phyloP scores from a whole-genome alignment of 1,284 basidiomycete species.

The Rhodotorula sp. region DNA sequence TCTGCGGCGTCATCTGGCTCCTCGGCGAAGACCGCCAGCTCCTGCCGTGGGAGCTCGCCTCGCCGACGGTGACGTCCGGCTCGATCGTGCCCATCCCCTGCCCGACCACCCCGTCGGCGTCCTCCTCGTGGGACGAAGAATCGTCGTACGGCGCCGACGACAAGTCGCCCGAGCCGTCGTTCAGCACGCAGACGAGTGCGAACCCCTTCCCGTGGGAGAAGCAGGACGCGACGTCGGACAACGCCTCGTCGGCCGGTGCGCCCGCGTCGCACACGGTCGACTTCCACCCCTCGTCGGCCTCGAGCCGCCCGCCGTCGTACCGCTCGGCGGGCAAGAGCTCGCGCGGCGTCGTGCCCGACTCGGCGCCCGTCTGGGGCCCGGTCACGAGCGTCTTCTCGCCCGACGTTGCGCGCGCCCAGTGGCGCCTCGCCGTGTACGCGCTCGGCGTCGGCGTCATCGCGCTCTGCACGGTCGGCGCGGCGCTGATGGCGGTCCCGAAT shows the following conservation, averaged over 20 bases:
- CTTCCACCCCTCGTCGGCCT: constrained; percentile 1
- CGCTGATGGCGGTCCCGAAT: constrained; percentile 38
- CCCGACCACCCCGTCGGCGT: constrained; percentile 21
- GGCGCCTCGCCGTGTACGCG: constrained; percentile 30
- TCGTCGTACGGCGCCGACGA: constrained; percentile 24
- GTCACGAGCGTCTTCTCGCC: constrained; percentile 34
- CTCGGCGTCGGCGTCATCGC: constrained; percentile 19
- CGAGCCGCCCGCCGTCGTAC: constrained; percentile 32
- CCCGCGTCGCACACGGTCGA: constrained; percentile 16
- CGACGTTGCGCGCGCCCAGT: constrained; percentile 37
- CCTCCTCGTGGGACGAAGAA: constrained; percentile 35
- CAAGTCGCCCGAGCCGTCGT: constrained; percentile 32
- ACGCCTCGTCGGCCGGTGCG: not conserved
- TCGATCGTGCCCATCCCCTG: constrained; percentile 33
- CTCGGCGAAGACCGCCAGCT: constrained; percentile 40
- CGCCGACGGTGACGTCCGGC: constrained; percentile 33
- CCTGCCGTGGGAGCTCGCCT: constrained; percentile 30
- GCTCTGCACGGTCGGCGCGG: constrained; percentile 24
- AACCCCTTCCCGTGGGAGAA: constrained; percentile 41
- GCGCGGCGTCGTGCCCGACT: constrained; percentile 15
- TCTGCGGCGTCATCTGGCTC: constrained; percentile 39
- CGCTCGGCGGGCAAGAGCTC: constrained; percentile 12
- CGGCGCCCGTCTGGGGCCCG: constrained; percentile 33
- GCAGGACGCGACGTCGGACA: constrained; percentile 11
- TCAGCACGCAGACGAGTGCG: constrained; percentile 28